phyloP scores from a whole-genome alignment of 768 basidiomycete genomes.

The Tylopilus intermedius region DNA sequence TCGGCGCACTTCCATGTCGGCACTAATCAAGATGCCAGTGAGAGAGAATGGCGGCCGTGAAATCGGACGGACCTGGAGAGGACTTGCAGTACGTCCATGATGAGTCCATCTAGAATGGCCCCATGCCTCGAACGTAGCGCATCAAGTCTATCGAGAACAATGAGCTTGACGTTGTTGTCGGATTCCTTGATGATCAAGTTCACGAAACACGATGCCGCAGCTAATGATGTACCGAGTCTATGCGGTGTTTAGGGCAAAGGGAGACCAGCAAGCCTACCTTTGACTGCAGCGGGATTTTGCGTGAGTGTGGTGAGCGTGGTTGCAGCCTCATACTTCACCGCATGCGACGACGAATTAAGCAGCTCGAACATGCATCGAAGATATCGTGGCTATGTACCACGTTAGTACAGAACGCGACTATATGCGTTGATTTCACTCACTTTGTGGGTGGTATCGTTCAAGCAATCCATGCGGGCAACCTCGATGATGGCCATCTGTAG shows the following conservation, averaged over 20 bases:
- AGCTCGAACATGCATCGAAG: conserved; percentile 92
- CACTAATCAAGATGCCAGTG: conserved; percentile 38
- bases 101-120: conserved; percentile 80
- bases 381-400: conserved; percentile 66
- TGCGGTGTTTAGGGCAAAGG: neutral
- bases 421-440: conserved; percentile 40
- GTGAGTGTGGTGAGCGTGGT: conserved; percentile 91
- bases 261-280: conserved; percentile 49
- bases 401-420: conserved; percentile 4
- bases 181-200: conserved; percentile 91
- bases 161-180: conserved; percentile 98
- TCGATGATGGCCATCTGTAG: conserved; percentile 96
- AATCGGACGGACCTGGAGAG: conserved; percentile 57
- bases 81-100: conserved; percentile 94
- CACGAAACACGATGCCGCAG: conserved; percentile 84
- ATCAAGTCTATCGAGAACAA: conserved; percentile 90
- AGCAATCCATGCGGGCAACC: conserved; percentile 85
- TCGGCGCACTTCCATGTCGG: conserved; percentile 93
- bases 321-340: conserved; percentile 97
- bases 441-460: conserved; percentile 74
- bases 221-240: conserved; percentile 35
- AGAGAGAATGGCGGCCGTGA: neutral
- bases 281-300: conserved; percentile 92
- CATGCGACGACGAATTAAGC: conserved; percentile 81
- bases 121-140: conserved; percentile 79